Evolutionary conservation across 2,329 filamentous ascomycete species (phyloP).

Genomic region (Dactylonectria macrodidyma): DNA sequence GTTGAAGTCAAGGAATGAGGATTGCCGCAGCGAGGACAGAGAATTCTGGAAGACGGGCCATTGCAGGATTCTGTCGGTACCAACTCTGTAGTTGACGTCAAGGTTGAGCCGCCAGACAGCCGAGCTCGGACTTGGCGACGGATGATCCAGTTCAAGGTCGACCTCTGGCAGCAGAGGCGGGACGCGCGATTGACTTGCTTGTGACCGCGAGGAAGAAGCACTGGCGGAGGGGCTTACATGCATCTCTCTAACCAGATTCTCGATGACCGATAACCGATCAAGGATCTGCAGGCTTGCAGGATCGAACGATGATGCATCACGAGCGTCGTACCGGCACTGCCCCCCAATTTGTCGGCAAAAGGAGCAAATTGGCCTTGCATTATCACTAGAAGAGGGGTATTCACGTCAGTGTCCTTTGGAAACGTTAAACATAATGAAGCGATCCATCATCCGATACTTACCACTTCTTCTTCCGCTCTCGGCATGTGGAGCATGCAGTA

Average conservation of each 20-base stretch:
- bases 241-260: background rate
- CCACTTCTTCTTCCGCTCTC: background rate
- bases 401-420: background rate
- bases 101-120: no score
- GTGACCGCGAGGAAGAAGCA: background rate
- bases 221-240: background rate
- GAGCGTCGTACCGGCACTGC: background rate
- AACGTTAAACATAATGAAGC: background rate
- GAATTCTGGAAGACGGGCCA: no score
- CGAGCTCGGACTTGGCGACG: no score
- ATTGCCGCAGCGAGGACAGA: no score
- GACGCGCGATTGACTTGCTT: no score
- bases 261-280: conserved; percentile 1
- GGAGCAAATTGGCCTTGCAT: background rate
- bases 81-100: no score
- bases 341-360: background rate
- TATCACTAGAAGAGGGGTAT: background rate
- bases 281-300: background rate
- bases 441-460: background rate
- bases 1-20: no score
- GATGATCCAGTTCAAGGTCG: no score
- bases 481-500: conserved; percentile 1
- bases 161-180: no score
- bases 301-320: conserved; percentile 2
- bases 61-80: no score